Evolutionary conservation across 768 basidiomycete species (phyloP).

Genomic region (Phaeotremella skinneri): DNA sequence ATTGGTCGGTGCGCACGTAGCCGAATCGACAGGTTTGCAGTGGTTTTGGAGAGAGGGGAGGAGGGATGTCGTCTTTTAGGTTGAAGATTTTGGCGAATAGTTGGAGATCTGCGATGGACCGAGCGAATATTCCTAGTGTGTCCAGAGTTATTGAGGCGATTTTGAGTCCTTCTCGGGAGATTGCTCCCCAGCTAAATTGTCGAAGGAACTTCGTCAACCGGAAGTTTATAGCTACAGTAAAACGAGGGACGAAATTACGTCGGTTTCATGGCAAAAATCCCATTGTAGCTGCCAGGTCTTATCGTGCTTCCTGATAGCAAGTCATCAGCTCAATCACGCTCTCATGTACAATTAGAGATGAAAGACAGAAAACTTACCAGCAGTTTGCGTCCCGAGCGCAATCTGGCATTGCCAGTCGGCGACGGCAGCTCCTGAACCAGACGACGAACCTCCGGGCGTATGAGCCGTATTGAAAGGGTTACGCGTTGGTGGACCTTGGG

Average conservation of each 20-base stretch:
- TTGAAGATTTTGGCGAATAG: conserved; percentile 37
- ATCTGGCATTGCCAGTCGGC: conserved; percentile 48
- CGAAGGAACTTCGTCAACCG: neutral
- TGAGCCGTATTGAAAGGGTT: conserved; percentile 43
- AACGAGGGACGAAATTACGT: conserved; percentile 28
- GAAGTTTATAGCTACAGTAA: neutral
- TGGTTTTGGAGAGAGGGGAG: conserved; percentile 25
- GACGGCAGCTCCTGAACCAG: conserved; percentile 48
- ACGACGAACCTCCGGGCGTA: conserved; percentile 48
- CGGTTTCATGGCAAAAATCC: conserved; percentile 48
- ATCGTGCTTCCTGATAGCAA: conserved; percentile 42
- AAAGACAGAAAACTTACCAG: neutral
- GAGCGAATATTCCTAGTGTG: conserved; percentile 47
- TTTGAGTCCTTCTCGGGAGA: conserved; percentile 48
- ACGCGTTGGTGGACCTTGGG: conserved; percentile 23
- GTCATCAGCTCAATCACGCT: conserved; percentile 4
- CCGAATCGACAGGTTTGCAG: conserved; percentile 36
- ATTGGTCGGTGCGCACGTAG: conserved; percentile 34
- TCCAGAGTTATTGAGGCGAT: conserved; percentile 38
- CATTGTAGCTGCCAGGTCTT: conserved; percentile 48
- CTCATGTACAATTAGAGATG: neutral
- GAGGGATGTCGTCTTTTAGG: conserved; percentile 30
- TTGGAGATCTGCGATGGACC: conserved; percentile 45
- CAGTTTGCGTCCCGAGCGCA: conserved; percentile 42
- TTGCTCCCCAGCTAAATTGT: conserved; percentile 32